These are phyloP conservation scores for Sugiyamaella xylanicola DNA, from an alignment of 1,139 yeast species.

Conservation along the genomic window DNA sequence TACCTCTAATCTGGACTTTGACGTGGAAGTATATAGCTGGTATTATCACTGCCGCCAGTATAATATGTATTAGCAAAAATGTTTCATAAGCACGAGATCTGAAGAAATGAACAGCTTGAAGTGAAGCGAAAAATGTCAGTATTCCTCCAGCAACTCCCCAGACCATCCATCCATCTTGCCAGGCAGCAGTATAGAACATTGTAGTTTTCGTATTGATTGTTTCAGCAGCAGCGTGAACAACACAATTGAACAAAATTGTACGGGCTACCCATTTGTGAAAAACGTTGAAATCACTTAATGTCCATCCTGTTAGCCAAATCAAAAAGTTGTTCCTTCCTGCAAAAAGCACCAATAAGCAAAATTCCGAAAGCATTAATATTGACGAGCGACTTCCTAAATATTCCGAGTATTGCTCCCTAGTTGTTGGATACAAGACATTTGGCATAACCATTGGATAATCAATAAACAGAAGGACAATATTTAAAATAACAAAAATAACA, in stretches of 20 bases:
- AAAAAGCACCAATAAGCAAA: conserved; percentile 57
- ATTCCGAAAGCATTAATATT: conserved; percentile 49
- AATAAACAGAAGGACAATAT: conserved; percentile 45
- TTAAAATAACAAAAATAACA: conserved; percentile 49
- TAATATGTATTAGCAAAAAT: conserved; percentile 60
- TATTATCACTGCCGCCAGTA: conserved; percentile 58
- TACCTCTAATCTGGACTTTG: conserved; percentile 33
- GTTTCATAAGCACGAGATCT: conserved; percentile 64
- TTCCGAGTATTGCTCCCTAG: conserved; percentile 39
- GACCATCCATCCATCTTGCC: conserved; percentile 11
- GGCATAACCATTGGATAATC: conserved; percentile 47
- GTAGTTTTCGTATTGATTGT: conserved; percentile 20
- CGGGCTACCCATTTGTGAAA: conserved; percentile 66
- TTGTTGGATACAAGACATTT: conserved; percentile 43
- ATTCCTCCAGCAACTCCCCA: conserved; percentile 56
- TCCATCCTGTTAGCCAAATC: conserved; percentile 60
- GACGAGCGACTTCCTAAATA: conserved; percentile 66
- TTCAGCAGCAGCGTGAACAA: conserved; percentile 35
- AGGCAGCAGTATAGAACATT: conserved; percentile 12
- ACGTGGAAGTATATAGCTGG: conserved; percentile 66
- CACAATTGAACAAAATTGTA: conserved; percentile 49
- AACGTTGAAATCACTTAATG: conserved; percentile 59
- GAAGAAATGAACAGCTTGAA: conserved; percentile 53
- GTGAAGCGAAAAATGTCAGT: conserved; percentile 41
- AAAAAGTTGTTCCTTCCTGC: conserved; percentile 67